Base-by-base conservation (phyloP, 148 eudicot genomes). In the Rhododendron kiyosumense region DNA sequence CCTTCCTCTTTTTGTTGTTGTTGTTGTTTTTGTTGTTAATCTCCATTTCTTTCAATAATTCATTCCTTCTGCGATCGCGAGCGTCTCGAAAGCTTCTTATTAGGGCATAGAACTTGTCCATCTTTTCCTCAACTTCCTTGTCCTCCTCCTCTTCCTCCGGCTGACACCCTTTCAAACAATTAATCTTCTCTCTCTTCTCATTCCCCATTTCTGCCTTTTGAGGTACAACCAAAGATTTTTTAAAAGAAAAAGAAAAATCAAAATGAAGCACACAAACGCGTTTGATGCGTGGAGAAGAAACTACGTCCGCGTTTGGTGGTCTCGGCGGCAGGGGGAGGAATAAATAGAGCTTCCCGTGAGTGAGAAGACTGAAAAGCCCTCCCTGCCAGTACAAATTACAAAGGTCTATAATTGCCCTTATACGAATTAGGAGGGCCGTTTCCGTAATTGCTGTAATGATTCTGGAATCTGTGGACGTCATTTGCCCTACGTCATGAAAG, bases 91-190 rank as follows among this genome's bases (percentile, higher is more conserved):
- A 86, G 74, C 86, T 83, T 61, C 87, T 86, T 6, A 91, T 87
- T 10, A 91, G 61, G 30, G 85, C 89, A 83, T 87, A 91, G 84
- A 91, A 91, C 79, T 80, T 87, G 1, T 89, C 90, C 86, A 90
- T 91, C 89, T 90, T 92, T 57, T 84, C 75, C 32, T 90, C 92
- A 3, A 89, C 88, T 6, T 57, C 79, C 7, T 85, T 52, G 2
- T 22, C 30, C n/a, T 78, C 81, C 17, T 48, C 10, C 1, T 45
- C 82, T 34, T 48, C 51, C 59, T 7, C 46, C 82, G 14, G 3
- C 30, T 3, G 61, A 14, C 17, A 75, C 7, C 38, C 12, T 18
- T 75, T 36, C 13, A 1, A 14, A 51, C 2, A 43, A 17, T 51
- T 79, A 8, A 52, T 52, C 17, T 34, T 80, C 83, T 52, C 43